Evolutionary conservation across 352 stramenopile genomes (phyloP), one percentile per base, ranked within the genome.

Genomic region (Pythium volutum): DNA sequence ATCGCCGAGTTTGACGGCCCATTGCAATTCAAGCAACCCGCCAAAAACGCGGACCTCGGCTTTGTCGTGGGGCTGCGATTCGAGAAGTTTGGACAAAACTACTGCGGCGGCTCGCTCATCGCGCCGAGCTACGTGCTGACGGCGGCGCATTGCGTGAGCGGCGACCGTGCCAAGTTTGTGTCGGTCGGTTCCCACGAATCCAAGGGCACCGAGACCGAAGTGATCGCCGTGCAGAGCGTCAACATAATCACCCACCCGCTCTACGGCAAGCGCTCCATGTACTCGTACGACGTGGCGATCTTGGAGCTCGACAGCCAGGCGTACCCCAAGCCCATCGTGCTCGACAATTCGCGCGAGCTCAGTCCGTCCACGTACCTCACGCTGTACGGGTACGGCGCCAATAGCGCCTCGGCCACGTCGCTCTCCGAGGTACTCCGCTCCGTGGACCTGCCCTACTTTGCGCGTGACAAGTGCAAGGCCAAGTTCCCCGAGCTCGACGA

Each of bases 21-120:
- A 1, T 59, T 74, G 22, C 31, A 57, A 18, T 74, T 70, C 50
- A 43, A 66, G 15, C 29, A 62, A 11, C 53, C 63, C 23, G 45
- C 70, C 36, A 55, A 38, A 18, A 34, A 64, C 41, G 15, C 62
- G 7, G 50, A 61, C 20, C 42, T 76, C 8, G 69, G 69, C 47
- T 77, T 77, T 45, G 67, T 77, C 11, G 67, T 77, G n/a, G 70
- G 70, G 1, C 64, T 77, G 2, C 70, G 70, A 23, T 62, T 65
- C 8, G 61, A 71, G 14, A 60, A 53, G 8, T 63, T 68, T 26
- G 56, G 69, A 1, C 60, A 75, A 31, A 77, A 78, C 59, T 81
- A 74, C 43, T 84, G 75, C 52, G 75, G 75, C 16, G 72, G 75
- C 26, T 73, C 62, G 25, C 59, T 84, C 29, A 84, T 84, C 48